phyloP scores from a whole-genome alignment of 2,329 filamentous ascomycete species.

The Claviceps pazoutovae region DNA sequence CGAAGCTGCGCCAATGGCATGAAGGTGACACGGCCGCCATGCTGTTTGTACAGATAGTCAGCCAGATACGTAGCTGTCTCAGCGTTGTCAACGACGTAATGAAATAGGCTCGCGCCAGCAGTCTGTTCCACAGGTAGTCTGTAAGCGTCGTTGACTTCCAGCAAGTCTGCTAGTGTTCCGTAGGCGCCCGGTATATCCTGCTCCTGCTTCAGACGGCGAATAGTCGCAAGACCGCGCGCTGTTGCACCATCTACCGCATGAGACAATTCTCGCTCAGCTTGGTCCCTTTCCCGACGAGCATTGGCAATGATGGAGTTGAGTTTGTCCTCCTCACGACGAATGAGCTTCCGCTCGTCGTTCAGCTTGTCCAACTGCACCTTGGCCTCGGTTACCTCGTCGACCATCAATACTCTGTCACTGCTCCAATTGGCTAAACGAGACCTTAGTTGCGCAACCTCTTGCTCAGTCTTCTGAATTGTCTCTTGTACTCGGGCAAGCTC shows the following conservation, averaged over 20 bases:
- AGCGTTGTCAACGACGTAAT: conserved; percentile 89
- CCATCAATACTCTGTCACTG: conserved; percentile 56
- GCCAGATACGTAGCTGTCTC: conserved; percentile 73
- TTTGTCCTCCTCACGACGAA: conserved; percentile 82
- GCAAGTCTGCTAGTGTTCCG: conserved; percentile 84
- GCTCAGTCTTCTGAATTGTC: conserved; percentile 59
- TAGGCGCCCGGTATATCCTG: conserved; percentile 75
- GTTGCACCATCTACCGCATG: conserved; percentile 85
- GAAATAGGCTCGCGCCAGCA: conserved; percentile 82
- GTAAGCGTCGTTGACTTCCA: conserved; percentile 74
- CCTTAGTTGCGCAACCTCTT: conserved; percentile 56
- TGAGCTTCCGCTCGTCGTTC: conserved; percentile 71
- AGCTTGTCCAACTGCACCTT: conserved; percentile 68
- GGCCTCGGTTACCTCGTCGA: conserved; percentile 60
- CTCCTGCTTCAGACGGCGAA: conserved; percentile 69
- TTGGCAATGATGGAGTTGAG: conserved; percentile 65
- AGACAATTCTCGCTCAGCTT: conserved; percentile 63
- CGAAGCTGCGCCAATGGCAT: conserved; percentile 80
- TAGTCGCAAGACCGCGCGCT: conserved; percentile 71
- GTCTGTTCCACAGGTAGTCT: conserved; percentile 84
- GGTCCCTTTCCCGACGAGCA: conserved; percentile 61
- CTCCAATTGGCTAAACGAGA: conserved; percentile 66
- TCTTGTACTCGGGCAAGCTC: conserved; percentile 60
- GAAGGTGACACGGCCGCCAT: conserved; percentile 80
- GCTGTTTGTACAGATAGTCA: conserved; percentile 63